Conservation (phyloP, 805 yeast genomes). For the Wickerhamiella sorbophila region DNA sequence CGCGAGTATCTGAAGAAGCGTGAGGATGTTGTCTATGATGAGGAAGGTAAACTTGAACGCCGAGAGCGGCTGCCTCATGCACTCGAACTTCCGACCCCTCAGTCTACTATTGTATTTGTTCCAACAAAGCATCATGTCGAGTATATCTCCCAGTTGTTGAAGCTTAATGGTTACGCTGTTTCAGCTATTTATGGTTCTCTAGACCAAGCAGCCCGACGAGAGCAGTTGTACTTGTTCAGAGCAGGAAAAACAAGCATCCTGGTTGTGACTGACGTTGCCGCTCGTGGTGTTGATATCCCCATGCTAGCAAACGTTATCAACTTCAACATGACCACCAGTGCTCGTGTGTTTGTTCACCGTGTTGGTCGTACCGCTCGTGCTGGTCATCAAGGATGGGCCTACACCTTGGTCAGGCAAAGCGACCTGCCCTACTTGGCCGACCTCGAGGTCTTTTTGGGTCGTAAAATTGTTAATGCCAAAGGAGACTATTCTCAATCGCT, state of each 20-base stretch:
- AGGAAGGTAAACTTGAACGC: constrained; percentile 25
- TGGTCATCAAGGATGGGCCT: constrained; percentile 96
- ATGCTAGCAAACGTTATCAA: constrained; percentile 89
- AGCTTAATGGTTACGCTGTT: constrained; percentile 68
- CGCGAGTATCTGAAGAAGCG: constrained; percentile 36
- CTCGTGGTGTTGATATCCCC: constrained; percentile 98
- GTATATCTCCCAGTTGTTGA: constrained; percentile 57
- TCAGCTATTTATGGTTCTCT: constrained; percentile 88
- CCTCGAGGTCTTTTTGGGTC: constrained; percentile 76
- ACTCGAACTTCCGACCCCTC: constrained; percentile 66
- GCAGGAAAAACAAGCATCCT: constrained; percentile 70
- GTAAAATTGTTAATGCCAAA: constrained; percentile 45
- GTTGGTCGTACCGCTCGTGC: constrained; percentile 99
- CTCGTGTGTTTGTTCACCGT: constrained; percentile 89
- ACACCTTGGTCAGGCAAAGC: constrained; percentile 66
- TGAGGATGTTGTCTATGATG: constrained; percentile 41
- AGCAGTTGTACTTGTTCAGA: constrained; percentile 73
- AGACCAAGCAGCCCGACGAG: constrained; percentile 88
- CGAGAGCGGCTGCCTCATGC: constrained; percentile 61
- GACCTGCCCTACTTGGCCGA: constrained; percentile 87
- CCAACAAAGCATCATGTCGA: constrained; percentile 98
- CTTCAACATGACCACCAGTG: constrained; percentile 77
- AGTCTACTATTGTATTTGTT: constrained; percentile 83
- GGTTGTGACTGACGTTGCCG: constrained; percentile 88
- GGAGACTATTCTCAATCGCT: constrained; percentile 66